Conservation (phyloP, 2,329 filamentous ascomycete genomes). For the Aciculosporium take region DNA sequence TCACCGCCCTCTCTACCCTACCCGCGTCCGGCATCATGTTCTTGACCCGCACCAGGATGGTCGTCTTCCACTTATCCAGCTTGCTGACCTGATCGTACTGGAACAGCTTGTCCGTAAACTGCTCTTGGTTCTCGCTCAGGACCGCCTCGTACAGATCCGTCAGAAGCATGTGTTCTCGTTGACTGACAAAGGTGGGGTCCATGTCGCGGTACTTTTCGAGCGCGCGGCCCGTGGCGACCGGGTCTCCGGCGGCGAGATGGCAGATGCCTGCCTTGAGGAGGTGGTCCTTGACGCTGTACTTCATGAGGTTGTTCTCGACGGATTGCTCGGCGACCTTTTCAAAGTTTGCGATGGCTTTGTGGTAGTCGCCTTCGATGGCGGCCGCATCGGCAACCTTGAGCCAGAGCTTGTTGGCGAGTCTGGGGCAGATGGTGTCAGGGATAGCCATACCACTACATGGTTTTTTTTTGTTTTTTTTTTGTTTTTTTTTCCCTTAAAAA, state of each 20-base stretch:
- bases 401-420: slow-evolving; percentile 83
- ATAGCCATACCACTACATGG: no score
- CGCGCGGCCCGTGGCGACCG: slow-evolving; percentile 65
- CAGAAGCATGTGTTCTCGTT: slow-evolving; percentile 71
- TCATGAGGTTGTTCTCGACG: slow-evolving; percentile 83
- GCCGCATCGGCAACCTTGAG: slow-evolving; percentile 83
- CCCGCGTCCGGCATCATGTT: slow-evolving; percentile 53
- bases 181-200: slow-evolving; percentile 61
- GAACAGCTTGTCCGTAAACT: slow-evolving; percentile 74
- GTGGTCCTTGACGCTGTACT: slow-evolving; percentile 90
- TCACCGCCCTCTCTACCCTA: no score
- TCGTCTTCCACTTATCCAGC: slow-evolving; percentile 95
- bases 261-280: slow-evolving; percentile 89
- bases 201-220: slow-evolving; percentile 70
- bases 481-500: no score
- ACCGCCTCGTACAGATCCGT: slow-evolving; percentile 62
- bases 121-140: slow-evolving; percentile 64
- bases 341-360: slow-evolving; percentile 66
- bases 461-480: no score
- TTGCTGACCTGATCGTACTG: slow-evolving; percentile 87
- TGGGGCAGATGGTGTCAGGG: no score
- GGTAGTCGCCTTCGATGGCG: slow-evolving; percentile 71
- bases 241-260: slow-evolving; percentile 59
- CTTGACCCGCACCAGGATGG: slow-evolving; percentile 70
- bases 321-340: slow-evolving; percentile 69